Evolutionary conservation across 495 filamentous ascomycete genomes (phyloP), one percentile per base, ranked within the genome.

Genomic region (Parmelia sp.): DNA sequence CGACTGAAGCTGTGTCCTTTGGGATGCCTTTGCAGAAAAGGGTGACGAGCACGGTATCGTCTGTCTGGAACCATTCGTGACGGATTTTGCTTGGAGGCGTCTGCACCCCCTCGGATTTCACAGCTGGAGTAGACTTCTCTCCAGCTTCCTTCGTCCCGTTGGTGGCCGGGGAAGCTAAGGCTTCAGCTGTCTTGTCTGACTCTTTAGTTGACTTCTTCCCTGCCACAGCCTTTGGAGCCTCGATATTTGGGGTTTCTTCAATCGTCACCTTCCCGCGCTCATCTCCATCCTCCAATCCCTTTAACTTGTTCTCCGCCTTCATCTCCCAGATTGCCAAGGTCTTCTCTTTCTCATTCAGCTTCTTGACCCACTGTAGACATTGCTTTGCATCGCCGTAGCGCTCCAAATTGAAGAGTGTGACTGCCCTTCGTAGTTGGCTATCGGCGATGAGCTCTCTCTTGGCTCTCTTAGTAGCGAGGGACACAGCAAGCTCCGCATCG

Each of bases 21-120:
- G 83, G 80, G 0, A 91, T 80, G 17, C 86, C 86, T 72, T 90
- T 92, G 4, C 85, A 87, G 60, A 90, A 84, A 12, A 93, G 76
- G 0, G 85, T 86, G 62, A 92, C 81, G 21, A 85, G 83, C 35
- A 92, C 85, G 21, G 77, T 81, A 5, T 85, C 81, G 10, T 71
- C 69, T 4, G 84, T 89, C 69, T 93, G 90, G 75, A 90, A 92
- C 87, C 88, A 92, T 60, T 92, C 90, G 68, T 91, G 83, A 15
- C 88, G 81, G 64, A 91, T 84, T 73, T 90, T 90, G 69, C 79
- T 76, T 17, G 77, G 75, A 0, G 83, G 79, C 25, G 84, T 85
- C 51, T 76, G 78, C 7, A 73, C 74, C 17, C 71, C 71, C 53
- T 69, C 67, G 23, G 68, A 19, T 35, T 62, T 36, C 35, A 67